Evolutionary conservation across 1,284 basidiomycete genomes (phyloP).

Genomic region (Marasmius fiardii): DNA sequence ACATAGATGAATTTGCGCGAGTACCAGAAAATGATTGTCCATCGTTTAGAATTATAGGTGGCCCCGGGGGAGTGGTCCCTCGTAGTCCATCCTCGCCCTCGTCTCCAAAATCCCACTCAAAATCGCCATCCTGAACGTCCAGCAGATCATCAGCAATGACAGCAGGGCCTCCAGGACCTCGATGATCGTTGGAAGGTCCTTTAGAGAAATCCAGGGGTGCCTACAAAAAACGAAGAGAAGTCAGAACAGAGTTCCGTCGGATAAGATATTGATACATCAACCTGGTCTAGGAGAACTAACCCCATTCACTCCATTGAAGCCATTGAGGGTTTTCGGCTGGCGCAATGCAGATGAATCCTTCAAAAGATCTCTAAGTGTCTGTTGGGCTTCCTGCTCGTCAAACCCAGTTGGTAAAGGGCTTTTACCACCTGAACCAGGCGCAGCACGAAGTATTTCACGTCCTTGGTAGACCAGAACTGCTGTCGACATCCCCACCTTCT

Average conservation of each 20-base stretch:
- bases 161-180: no score
- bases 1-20: background rate
- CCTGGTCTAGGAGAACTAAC: background rate
- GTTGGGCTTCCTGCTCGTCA: background rate
- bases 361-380: background rate
- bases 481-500: slow-evolving; percentile 1
- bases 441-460: background rate
- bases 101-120: background rate
- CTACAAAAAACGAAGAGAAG: background rate
- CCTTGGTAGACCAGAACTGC: background rate
- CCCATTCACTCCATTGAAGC: background rate
- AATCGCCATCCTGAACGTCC: background rate
- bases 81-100: background rate
- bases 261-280: background rate
- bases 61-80: background rate
- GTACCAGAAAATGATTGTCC: background rate
- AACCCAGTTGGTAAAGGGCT: background rate
- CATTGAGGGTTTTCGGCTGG: no score
- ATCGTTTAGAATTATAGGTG: background rate
- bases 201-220: background rate
- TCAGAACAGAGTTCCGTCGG: background rate
- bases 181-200: no score
- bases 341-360: background rate
- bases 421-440: background rate
- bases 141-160: no score